Evolutionary conservation across 1,284 basidiomycete species (phyloP).

Genomic region (Boletus hoseneyae): DNA sequence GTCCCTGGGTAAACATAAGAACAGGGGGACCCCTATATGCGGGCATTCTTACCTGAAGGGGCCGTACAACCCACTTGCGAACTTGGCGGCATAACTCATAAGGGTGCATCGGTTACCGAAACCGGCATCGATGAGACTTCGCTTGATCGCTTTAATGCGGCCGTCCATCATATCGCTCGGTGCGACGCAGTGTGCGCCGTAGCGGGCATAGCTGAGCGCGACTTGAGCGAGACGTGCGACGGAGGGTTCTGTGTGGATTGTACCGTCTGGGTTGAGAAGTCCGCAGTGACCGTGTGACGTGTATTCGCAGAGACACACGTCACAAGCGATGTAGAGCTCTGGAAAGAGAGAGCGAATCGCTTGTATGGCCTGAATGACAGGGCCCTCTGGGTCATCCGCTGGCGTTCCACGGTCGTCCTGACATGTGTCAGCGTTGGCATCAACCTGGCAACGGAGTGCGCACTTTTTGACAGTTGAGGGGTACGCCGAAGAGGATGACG

Average conservation of each 20-base stretch:
- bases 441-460: slow-evolving; percentile 11
- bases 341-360: slow-evolving; percentile 80
- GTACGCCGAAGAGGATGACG: slow-evolving; percentile 97
- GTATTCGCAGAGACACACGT: slow-evolving; percentile 99
- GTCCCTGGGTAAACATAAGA: slow-evolving; percentile 55
- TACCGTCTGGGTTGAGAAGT: slow-evolving; percentile 68
- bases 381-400: slow-evolving; percentile 88
- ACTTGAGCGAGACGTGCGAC: slow-evolving; percentile 89
- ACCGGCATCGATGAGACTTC: slow-evolving; percentile 77
- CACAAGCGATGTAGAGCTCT: slow-evolving; percentile 81
- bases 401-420: slow-evolving; percentile 83
- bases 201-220: slow-evolving; percentile 88
- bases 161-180: slow-evolving; percentile 99
- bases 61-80: slow-evolving; percentile 94
- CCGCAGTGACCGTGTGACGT: slow-evolving; percentile 99
- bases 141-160: slow-evolving; percentile 87
- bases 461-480: slow-evolving; percentile 81
- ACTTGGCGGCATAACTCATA: slow-evolving; percentile 99
- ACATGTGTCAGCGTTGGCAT: background rate
- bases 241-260: slow-evolving; percentile 73
- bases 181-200: slow-evolving; percentile 96
- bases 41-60: slow-evolving; percentile 77
- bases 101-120: slow-evolving; percentile 85
- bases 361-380: slow-evolving; percentile 89
- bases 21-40: background rate